A percentile compares a stretch with the other conserved stretches of the same genome.
Evolutionary conservation across 2,329 filamentous ascomycete species (phyloP).

Genomic region (Cordyceps cicadae): DNA sequence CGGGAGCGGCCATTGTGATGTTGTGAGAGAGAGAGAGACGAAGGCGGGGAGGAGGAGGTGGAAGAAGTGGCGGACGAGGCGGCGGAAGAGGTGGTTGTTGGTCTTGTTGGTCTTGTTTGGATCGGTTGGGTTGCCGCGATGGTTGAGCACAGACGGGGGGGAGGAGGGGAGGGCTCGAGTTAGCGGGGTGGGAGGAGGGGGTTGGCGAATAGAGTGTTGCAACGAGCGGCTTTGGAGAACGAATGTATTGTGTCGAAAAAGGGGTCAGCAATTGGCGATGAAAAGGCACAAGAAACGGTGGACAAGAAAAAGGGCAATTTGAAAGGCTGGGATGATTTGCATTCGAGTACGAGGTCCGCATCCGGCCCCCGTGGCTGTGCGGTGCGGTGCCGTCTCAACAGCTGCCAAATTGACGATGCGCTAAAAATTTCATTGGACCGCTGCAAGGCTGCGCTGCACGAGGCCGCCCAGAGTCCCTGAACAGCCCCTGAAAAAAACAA

Average conservation of each 20-base stretch:
- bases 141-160: neutral
- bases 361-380: neutral
- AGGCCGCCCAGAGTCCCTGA: neutral
- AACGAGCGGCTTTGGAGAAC: neutral
- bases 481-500: neutral
- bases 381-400: no score
- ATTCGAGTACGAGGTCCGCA: neutral
- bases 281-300: neutral
- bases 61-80: no score
- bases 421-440: neutral
- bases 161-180: neutral
- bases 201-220: neutral
- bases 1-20: conserved; percentile 4
- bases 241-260: neutral
- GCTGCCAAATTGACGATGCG: neutral
- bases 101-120: neutral
- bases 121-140: neutral
- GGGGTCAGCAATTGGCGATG: neutral
- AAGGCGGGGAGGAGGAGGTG: no score
- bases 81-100: neutral
- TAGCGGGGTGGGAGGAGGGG: neutral
- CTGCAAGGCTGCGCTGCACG: neutral
- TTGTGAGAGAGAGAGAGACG: neutral
- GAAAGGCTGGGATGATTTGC: neutral
- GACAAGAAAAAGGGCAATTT: neutral